Evolutionary conservation across 768 basidiomycete species (phyloP).

Genomic region (Dentipellis fragilis): DNA sequence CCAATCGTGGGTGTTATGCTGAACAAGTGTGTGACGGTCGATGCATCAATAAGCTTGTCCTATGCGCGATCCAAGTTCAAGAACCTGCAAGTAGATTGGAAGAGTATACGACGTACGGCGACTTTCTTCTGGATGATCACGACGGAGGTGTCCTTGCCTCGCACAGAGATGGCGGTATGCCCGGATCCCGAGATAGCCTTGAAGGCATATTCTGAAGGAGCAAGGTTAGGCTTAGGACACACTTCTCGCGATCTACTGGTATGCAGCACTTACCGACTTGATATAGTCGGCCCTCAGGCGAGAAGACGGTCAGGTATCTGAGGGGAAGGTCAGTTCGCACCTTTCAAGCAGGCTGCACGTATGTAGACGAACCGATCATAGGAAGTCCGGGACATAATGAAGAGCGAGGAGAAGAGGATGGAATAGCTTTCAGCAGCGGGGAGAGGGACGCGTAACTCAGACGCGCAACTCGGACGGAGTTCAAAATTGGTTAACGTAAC

Average conservation of each 20-base stretch:
- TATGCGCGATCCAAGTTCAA: conserved; percentile 22
- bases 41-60: conserved; percentile 96
- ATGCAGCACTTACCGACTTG: conserved; percentile 76
- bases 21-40: conserved; percentile 90
- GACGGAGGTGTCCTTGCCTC: conserved; percentile 91
- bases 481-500: too few species aligned
- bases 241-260: too few species aligned
- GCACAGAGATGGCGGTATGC: conserved; percentile 85
- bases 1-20: conserved; percentile 95
- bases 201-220: conserved; percentile 88
- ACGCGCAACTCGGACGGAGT: conserved; percentile 40
- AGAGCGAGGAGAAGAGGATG: conserved; percentile 19
- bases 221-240: neutral
- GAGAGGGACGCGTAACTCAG: conserved; percentile 55
- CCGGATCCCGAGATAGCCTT: conserved; percentile 98
- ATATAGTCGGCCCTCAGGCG: conserved; percentile 92
- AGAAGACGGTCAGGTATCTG: conserved; percentile 94
- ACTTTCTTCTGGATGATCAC: conserved; percentile 99
- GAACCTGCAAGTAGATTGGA: neutral
- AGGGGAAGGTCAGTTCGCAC: neutral
- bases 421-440: conserved; percentile 16
- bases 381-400: conserved; percentile 83
- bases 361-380: conserved; percentile 63
- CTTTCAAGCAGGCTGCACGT: neutral
- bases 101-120: conserved; percentile 50